Conservation (phyloP, 164 flowering plant genomes). For the Vitis rotundifolia region DNA sequence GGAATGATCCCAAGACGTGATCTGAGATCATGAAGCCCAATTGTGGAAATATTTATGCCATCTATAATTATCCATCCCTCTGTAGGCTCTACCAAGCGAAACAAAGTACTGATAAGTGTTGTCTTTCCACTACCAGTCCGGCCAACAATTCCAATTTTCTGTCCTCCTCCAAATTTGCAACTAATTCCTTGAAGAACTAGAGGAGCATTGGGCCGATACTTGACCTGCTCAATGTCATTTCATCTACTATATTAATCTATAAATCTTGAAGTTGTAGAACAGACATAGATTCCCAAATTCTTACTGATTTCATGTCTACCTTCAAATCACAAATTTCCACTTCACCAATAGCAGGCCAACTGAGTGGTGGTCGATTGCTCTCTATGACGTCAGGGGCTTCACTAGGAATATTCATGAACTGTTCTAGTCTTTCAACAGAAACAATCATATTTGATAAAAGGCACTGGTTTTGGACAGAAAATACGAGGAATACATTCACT, state of each 20-base stretch:
- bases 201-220: conserved; percentile 32
- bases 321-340: conserved; percentile 54
- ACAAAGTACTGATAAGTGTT: no score
- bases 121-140: conserved; percentile 46
- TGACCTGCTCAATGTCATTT: conserved; percentile 41
- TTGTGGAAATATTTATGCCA: no score
- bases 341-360: conserved; percentile 64
- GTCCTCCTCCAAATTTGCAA: no score
- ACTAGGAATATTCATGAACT: no score
- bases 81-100: conserved; percentile 6
- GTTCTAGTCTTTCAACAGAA: no score
- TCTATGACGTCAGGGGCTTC: conserved; percentile 16
- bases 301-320: conserved; percentile 23
- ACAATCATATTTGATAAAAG: conserved; percentile 29
- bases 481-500: conserved; percentile 49
- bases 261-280: no score
- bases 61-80: conserved; percentile 7
- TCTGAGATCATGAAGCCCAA: conserved; percentile 55
- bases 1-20: conserved; percentile 67
- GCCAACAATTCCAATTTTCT: conserved; percentile 41
- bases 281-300: no score
- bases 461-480: conserved; percentile 57
- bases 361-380: conserved; percentile 37
- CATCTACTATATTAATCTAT: no score
- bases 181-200: no score